Percentiles rank a stretch among this genome's conserved stretches.
Evolutionary conservation across 768 basidiomycete genomes (phyloP).

Genomic region (Boletus sp.): DNA sequence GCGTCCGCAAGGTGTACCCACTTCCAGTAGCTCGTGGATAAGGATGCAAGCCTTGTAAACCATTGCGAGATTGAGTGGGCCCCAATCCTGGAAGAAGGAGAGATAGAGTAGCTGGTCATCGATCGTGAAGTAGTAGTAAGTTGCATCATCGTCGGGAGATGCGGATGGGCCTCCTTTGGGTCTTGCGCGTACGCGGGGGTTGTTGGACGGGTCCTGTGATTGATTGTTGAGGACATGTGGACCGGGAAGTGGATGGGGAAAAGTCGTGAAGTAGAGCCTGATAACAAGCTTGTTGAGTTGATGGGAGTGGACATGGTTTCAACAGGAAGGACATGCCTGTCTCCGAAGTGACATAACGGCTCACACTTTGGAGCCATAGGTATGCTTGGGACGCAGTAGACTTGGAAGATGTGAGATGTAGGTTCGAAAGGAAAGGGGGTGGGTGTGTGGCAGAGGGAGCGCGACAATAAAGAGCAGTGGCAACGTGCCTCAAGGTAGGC

Average conservation of each 20-base stretch:
- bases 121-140: constrained; percentile 89
- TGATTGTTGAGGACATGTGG: constrained; percentile 64
- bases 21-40: constrained; percentile 86
- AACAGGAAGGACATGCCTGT: constrained; percentile 51
- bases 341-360: constrained; percentile 75
- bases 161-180: constrained; percentile 58
- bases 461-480: constrained; percentile 25
- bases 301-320: constrained; percentile 4
- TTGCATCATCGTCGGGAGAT: constrained; percentile 70
- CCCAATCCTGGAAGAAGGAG: constrained; percentile 95
- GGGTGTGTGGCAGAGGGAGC: constrained; percentile 12
- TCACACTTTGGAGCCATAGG: constrained; percentile 55
- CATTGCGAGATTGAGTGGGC: constrained; percentile 89
- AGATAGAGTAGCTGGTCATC: constrained; percentile 91
- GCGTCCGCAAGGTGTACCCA: constrained; percentile 33
- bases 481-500: constrained; percentile 31
- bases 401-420: neutral
- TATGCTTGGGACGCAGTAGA: constrained; percentile 4
- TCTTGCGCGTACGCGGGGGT: constrained; percentile 62
- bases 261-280: constrained; percentile 90
- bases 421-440: constrained; percentile 3
- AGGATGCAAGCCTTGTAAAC: constrained; percentile 91
- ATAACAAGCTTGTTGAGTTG: constrained; percentile 1
- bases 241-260: constrained; percentile 69
- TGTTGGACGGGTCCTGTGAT: constrained; percentile 48